Conservation (phyloP, 2,329 filamentous ascomycete genomes). For the Diaporthe sp. region DNA sequence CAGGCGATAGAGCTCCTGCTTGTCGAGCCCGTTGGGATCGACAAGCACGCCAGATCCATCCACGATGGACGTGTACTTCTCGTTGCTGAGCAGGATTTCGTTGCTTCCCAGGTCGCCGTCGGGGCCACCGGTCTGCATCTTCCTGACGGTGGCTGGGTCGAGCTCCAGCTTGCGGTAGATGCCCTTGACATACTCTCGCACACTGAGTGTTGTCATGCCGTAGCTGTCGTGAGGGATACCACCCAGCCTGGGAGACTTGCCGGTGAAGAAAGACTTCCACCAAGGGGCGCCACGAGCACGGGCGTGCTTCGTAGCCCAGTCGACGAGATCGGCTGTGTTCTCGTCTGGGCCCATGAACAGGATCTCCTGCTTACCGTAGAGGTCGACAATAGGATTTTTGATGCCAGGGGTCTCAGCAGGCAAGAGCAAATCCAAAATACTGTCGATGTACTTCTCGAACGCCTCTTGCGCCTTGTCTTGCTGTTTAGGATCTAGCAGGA, state of each 20-base stretch:
- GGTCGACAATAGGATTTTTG: slow-evolving; percentile 97
- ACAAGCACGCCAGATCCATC: slow-evolving; percentile 96
- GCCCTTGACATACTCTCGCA: slow-evolving; percentile 94
- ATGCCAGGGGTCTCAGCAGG: slow-evolving; percentile 93
- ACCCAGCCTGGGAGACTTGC: slow-evolving; percentile 94
- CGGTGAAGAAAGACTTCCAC: slow-evolving; percentile 99
- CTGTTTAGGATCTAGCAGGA: slow-evolving; percentile 91
- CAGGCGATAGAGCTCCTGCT: slow-evolving; percentile 83
- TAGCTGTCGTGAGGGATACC: slow-evolving; percentile 97
- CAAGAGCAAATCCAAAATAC: slow-evolving; percentile 93
- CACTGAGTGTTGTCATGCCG: slow-evolving; percentile 97
- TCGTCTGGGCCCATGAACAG: slow-evolving; percentile 99
- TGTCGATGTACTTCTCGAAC: slow-evolving; percentile 99
- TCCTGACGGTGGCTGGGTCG: slow-evolving; percentile 85
- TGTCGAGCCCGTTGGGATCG: slow-evolving; percentile 90
- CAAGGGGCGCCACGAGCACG: slow-evolving; percentile 88
- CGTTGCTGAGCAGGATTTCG: slow-evolving; percentile 94
- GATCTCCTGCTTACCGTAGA: slow-evolving; percentile 95
- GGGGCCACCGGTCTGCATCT: slow-evolving; percentile 97
- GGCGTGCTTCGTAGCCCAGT: slow-evolving; percentile 99
- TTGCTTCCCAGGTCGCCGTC: slow-evolving; percentile 98
- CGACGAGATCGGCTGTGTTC: slow-evolving; percentile 96
- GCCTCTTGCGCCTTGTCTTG: slow-evolving; percentile 93
- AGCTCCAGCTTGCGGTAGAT: slow-evolving; percentile 97
- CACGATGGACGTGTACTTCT: slow-evolving; percentile 96